Evolutionary conservation across 2,329 filamentous ascomycete species (phyloP), one percentile per base, ranked within the genome.

Genomic region (Penicillium sp.): DNA sequence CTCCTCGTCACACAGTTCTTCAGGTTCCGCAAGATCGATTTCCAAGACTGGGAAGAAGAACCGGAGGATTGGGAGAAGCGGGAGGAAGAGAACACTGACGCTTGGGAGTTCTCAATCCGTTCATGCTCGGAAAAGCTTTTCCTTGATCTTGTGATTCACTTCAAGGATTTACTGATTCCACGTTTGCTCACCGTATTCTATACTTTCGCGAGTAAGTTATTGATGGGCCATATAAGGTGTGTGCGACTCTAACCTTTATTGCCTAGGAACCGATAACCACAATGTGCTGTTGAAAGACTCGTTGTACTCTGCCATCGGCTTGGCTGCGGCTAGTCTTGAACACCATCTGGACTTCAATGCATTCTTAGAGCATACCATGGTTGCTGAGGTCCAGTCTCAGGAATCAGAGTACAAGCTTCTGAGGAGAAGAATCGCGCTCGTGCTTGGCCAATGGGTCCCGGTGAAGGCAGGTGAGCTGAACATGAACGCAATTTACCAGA

Each of bases 51-150:
- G 94, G 89, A 95, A 69, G 89, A 95, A 68, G 92, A 96, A 56
- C 91, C 93, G 0, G 91, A 99, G 72, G 92, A 95, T 52, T 99
- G 94, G 92, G 93, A 97, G 72, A 87, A 89, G 61, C 86, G 88
- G 66, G 92, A 97, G 77, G 91, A 95, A 67, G 89, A 88, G 58
- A 85, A 90, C 57, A 87, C 89, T 35, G 89, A 91, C 64, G 90
- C 89, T 1, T 97, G 89, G 82, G 92, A 97, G 68, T 97, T 92
- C 78, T 90, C 93, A 56, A 88, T 97, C 51, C 86, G 93, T 32
- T 90, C 92, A 2, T 97, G 93, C 70, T 88, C 94, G 0, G 94
- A 99, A 74, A 95, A 92, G 73, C 81, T 99, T 14, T 96, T 97
- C 74, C 81, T 97, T 63, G 92, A 97, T 66, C 83, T 99, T 18